These are phyloP conservation scores for Leccinum imitatum DNA, from an alignment of 768 basidiomycete genomes.

Conservation along the genomic window DNA sequence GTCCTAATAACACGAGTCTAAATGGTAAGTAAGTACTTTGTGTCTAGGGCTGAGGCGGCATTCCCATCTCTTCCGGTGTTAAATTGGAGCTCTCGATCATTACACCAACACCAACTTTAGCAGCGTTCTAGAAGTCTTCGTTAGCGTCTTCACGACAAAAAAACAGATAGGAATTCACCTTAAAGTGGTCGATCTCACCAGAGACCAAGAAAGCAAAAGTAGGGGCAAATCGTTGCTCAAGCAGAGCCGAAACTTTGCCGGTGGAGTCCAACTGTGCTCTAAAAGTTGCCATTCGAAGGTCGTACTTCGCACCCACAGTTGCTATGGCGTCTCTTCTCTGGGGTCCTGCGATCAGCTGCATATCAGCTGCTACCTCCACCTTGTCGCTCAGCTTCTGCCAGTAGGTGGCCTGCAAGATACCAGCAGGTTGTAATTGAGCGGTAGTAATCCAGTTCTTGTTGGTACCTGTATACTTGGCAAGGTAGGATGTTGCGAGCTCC, in stretches of 20 bases:
- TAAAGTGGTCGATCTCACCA: slow-evolving; percentile 99
- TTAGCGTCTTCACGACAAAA: neutral
- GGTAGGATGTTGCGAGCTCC: slow-evolving; percentile 73
- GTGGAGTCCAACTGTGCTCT: slow-evolving; percentile 92
- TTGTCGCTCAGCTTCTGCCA: slow-evolving; percentile 96
- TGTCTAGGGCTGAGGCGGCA: slow-evolving; percentile 51
- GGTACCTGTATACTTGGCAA: slow-evolving; percentile 73
- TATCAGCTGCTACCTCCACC: slow-evolving; percentile 95
- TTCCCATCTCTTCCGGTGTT: slow-evolving; percentile 82
- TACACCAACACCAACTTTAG: slow-evolving; percentile 95
- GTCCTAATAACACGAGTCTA: slow-evolving; percentile 30
- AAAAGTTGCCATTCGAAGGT: slow-evolving; percentile 91
- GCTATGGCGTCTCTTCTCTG: slow-evolving; percentile 87
- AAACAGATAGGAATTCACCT: slow-evolving; percentile 49
- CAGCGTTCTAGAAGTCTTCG: slow-evolving; percentile 62
- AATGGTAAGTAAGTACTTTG: slow-evolving; percentile 20
- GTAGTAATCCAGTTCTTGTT: slow-evolving; percentile 92
- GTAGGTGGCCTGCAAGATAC: slow-evolving; percentile 88
- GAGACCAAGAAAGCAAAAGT: slow-evolving; percentile 92
- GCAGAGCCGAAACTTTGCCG: slow-evolving; percentile 91
- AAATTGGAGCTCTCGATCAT: slow-evolving; percentile 90
- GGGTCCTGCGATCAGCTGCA: slow-evolving; percentile 78
- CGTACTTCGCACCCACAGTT: slow-evolving; percentile 95
- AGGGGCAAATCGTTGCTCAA: slow-evolving; percentile 96
- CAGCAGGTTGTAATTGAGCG: slow-evolving; percentile 78